Conservation (phyloP, 2,329 filamentous ascomycete genomes). For the Metarhizium guizhouense region DNA sequence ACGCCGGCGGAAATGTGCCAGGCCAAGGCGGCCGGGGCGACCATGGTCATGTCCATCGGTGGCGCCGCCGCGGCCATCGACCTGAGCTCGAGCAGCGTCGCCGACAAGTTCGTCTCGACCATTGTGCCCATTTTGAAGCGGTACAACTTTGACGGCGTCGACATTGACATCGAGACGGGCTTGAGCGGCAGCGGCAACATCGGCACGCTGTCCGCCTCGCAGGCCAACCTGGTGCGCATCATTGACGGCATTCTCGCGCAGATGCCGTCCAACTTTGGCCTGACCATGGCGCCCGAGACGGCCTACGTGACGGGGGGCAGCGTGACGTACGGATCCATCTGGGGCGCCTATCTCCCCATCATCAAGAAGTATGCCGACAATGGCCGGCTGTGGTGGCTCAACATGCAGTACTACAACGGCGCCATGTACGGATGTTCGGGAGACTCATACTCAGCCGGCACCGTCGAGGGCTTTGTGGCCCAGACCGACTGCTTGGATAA, state of each 20-base stretch:
- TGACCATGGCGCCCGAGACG: constrained; percentile 37
- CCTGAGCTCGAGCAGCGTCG: constrained; percentile 20
- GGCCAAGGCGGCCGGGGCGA: constrained; percentile 24
- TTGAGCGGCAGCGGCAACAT: constrained; percentile 22
- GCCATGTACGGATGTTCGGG: constrained; percentile 26
- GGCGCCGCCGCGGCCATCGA: constrained; percentile 24
- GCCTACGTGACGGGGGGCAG: constrained; percentile 25
- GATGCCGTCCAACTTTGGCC: constrained; percentile 49
- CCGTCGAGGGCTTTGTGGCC: constrained; percentile 22
- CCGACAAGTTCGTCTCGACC: constrained; percentile 24
- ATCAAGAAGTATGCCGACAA: constrained; percentile 28
- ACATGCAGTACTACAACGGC: constrained; percentile 30
- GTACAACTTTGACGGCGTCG: constrained; percentile 28
- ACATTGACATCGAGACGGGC: constrained; percentile 26
- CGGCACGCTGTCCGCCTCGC: constrained; percentile 20
- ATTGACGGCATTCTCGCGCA: constrained; percentile 27
- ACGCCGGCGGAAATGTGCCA: constrained; percentile 23
- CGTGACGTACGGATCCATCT: constrained; percentile 23
- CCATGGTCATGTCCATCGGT: constrained; percentile 25
- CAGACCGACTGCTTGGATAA: constrained; percentile 26
- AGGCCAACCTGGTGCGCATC: constrained; percentile 25
- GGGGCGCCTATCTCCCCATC: constrained; percentile 26
- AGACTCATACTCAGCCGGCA: constrained; percentile 22
- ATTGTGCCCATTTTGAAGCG: constrained; percentile 25
- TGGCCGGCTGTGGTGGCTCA: constrained; percentile 27